Evolutionary conservation across 345 rosid species (phyloP).

Genomic region (Excoecaria agallocha): DNA sequence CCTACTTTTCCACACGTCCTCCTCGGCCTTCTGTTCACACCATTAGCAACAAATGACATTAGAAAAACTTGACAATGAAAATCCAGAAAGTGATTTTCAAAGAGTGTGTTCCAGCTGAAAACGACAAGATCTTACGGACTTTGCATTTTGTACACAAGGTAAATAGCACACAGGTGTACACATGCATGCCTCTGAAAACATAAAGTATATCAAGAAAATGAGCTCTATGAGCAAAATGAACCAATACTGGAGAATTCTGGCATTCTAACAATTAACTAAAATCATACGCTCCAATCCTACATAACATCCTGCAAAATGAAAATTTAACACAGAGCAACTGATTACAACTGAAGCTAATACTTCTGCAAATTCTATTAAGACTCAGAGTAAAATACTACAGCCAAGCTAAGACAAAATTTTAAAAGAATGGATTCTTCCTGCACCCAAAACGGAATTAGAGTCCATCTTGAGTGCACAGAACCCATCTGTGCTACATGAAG

Average conservation of each 20-base stretch:
- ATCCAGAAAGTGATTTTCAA: too few species aligned
- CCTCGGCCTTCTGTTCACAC: too few species aligned
- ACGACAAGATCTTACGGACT: too few species aligned
- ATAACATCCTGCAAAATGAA: neutral
- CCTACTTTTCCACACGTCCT: too few species aligned
- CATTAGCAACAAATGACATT: too few species aligned
- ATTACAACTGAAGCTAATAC: slow-evolving; percentile 19
- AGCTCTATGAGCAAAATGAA: neutral
- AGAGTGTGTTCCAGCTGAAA: too few species aligned
- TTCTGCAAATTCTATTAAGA: neutral
- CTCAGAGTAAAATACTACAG: neutral
- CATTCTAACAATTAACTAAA: slow-evolving; percentile 5
- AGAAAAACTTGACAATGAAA: too few species aligned
- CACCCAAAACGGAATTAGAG: slow-evolving; percentile 4
- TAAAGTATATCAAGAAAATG: neutral
- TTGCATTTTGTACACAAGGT: too few species aligned
- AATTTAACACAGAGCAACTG: slow-evolving; percentile 8
- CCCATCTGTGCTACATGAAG: neutral
- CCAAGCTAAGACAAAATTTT: slow-evolving; percentile 23
- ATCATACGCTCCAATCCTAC: slow-evolving; percentile 14
- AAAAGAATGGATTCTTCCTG: slow-evolving; percentile 9
- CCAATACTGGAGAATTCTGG: neutral
- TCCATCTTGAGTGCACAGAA: slow-evolving; percentile 12
- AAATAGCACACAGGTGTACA: neutral
- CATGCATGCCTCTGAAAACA: neutral